Evolutionary conservation across 768 basidiomycete genomes (phyloP).

Genomic region (Boletus coccyginus): DNA sequence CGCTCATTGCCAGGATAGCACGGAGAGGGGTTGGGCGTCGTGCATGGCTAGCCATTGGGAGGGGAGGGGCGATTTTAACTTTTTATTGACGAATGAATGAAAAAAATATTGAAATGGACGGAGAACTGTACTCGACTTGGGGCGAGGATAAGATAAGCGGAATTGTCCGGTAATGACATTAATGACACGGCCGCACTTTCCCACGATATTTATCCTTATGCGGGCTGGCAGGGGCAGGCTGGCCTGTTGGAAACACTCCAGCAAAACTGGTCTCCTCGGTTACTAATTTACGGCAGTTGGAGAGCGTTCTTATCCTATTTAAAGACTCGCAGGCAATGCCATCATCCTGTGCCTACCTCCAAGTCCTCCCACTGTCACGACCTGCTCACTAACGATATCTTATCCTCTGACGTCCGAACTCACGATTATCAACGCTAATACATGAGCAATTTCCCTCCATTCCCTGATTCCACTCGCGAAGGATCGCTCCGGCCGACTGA

Average conservation of each 20-base stretch:
- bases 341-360: neutral
- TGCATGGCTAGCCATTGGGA: too few species aligned
- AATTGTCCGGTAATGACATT: too few species aligned
- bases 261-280: neutral
- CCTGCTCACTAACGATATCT: slow-evolving; percentile 13
- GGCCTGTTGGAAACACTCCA: neutral
- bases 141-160: too few species aligned
- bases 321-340: neutral
- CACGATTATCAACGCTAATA: slow-evolving; percentile 2
- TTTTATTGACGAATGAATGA: too few species aligned
- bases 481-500: slow-evolving; percentile 4
- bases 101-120: too few species aligned
- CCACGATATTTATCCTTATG: too few species aligned
- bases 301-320: slow-evolving; percentile 10
- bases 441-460: slow-evolving; percentile 20
- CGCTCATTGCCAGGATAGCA: too few species aligned
- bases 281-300: slow-evolving; percentile 23
- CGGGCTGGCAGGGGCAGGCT: too few species aligned
- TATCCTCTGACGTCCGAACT: slow-evolving; percentile 2
- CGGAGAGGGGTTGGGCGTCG: too few species aligned
- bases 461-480: slow-evolving; percentile 20
- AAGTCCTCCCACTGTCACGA: slow-evolving; percentile 5
- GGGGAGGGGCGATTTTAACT: too few species aligned
- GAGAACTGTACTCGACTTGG: too few species aligned
- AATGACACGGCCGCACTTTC: too few species aligned